These are phyloP conservation scores for Buddleja alternifolia DNA, from an alignment of 257 asterid species.

Conservation along the genomic window DNA sequence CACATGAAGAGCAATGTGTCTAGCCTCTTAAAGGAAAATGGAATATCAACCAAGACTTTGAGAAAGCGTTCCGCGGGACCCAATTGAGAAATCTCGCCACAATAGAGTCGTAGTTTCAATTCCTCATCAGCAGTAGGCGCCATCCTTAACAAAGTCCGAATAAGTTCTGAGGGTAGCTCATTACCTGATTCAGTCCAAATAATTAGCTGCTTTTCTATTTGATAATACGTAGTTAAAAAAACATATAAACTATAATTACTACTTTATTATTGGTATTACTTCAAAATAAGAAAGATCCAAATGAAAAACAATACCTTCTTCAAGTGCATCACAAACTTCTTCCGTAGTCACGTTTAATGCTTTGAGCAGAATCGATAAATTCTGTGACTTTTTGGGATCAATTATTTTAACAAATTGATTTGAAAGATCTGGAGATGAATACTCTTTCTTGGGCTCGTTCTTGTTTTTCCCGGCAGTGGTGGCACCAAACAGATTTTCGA, in stretches of 20 bases:
- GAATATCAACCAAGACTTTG: constrained; percentile 66
- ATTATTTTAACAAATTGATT: constrained; percentile 63
- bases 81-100: constrained; percentile 52
- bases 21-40: constrained; percentile 67
- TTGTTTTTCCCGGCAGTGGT: constrained; percentile 52
- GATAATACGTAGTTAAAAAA: neutral
- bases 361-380: constrained; percentile 86
- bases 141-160: constrained; percentile 69
- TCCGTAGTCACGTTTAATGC: constrained; percentile 88
- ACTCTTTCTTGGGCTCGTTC: constrained; percentile 44
- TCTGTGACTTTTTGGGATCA: constrained; percentile 88
- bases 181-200: constrained; percentile 47
- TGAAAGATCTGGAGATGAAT: constrained; percentile 48
- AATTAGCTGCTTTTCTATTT: constrained; percentile 5
- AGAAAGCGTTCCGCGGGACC: constrained; percentile 76
- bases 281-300: constrained; percentile 23
- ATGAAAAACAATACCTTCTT: constrained; percentile 66
- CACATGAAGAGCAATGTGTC: constrained; percentile 64
- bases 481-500: constrained; percentile 83
- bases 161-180: constrained; percentile 68
- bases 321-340: constrained; percentile 94
- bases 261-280: neutral
- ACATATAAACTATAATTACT: too few relatives aligned
- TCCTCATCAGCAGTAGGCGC: constrained; percentile 79
- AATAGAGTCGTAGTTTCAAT: constrained; percentile 58